Conservation (phyloP, 2,329 filamentous ascomycete species). For the Fusarium phyllophilum region DNA sequence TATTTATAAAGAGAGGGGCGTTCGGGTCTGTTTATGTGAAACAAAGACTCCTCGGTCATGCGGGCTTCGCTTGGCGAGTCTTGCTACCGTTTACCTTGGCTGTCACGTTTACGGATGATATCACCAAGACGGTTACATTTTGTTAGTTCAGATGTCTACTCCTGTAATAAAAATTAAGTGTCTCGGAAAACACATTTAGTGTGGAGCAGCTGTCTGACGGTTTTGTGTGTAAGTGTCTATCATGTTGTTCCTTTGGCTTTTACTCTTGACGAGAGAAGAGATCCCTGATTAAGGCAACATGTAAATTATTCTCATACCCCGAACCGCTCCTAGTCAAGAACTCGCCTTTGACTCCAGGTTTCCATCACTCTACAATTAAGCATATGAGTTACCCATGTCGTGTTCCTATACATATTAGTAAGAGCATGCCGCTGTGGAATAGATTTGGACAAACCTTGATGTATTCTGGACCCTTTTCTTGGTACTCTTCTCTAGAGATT, state of each 20-base stretch:
- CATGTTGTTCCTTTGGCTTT: background rate
- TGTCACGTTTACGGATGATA: background rate
- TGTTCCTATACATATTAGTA: constrained; percentile 63
- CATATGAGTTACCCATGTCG: constrained; percentile 71
- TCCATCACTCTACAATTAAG: constrained; percentile 46
- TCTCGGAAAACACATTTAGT: background rate
- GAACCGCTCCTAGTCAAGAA: constrained; percentile 35
- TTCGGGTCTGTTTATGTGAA: constrained; percentile 31
- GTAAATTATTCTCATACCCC: constrained; percentile 13
- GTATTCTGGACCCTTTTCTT: constrained; percentile 93
- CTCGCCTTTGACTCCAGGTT: constrained; percentile 39
- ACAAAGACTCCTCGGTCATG: constrained; percentile 11
- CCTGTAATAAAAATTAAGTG: background rate
- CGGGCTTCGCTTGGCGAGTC: background rate
- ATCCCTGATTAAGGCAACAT: constrained; percentile 29
- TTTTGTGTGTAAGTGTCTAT: background rate
- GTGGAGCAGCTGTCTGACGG: background rate
- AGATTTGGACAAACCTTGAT: constrained; percentile 72
- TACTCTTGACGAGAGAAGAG: constrained; percentile 10
- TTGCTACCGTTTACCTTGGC: constrained; percentile 5
- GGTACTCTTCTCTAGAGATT: constrained; percentile 83
- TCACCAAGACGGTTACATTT: background rate
- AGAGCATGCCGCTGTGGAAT: background rate
- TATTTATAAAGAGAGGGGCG: constrained; percentile 39
- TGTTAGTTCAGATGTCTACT: constrained; percentile 4